phyloP scores from a whole-genome alignment of 2,329 filamentous ascomycete species.

The Diplocarpon mali region DNA sequence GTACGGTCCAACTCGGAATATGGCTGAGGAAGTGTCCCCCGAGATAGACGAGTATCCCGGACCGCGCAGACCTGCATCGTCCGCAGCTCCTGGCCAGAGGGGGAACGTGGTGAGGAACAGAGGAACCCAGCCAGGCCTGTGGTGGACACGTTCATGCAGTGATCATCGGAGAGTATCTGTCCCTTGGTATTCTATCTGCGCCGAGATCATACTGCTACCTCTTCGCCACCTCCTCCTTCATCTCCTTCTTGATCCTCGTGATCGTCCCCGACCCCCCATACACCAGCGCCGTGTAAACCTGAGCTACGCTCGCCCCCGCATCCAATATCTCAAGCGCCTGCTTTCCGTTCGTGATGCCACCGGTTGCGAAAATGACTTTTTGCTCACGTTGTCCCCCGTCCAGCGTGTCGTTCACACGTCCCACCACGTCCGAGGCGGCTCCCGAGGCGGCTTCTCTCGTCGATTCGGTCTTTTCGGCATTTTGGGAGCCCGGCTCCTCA shows the following conservation, averaged over 20 bases:
- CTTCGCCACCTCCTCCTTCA: conserved; percentile 40
- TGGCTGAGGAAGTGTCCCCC: no score
- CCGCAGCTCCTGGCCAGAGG: no score
- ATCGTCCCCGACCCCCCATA: conserved; percentile 55
- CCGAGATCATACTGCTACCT: conserved; percentile 3
- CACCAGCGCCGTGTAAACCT: conserved; percentile 71
- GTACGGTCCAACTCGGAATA: no score
- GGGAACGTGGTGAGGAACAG: no score
- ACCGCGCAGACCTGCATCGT: no score
- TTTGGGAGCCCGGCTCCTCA: conserved; percentile 27
- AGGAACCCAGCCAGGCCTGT: no score
- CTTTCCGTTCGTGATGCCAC: conserved; percentile 80
- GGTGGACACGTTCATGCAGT: no score
- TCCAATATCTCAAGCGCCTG: conserved; percentile 75
- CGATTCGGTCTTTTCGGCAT: conserved; percentile 27
- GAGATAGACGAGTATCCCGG: no score
- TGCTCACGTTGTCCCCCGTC: conserved; percentile 10
- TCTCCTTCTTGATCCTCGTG: conserved; percentile 54
- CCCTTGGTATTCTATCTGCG: no score
- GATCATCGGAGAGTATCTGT: no score
- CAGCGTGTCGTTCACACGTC: not conserved
- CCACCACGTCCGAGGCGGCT: not conserved
- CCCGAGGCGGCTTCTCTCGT: conserved; percentile 12
- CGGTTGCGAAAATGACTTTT: conserved; percentile 88
- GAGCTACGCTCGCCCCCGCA: conserved; percentile 80